Evolutionary conservation across 2,329 filamentous ascomycete species (phyloP).

Genomic region (Cladosporium sp.): DNA sequence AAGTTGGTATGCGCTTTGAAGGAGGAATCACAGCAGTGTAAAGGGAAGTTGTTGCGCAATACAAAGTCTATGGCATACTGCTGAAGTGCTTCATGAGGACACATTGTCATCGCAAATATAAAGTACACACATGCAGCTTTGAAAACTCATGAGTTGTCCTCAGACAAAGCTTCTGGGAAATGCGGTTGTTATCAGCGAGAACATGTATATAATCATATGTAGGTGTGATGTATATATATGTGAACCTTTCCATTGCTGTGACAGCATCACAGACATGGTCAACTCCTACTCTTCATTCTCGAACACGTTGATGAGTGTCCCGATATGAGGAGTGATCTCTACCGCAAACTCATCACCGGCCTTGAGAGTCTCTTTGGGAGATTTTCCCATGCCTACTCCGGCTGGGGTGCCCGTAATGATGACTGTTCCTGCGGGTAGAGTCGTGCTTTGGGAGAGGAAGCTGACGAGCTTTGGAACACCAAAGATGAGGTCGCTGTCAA

Average conservation of each 20-base stretch:
- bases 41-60: no score
- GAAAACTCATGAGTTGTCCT: no score
- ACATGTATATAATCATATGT: neutral
- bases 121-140: no score
- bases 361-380: neutral
- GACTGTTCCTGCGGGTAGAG: conserved; percentile 39
- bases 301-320: neutral
- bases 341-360: neutral
- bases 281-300: neutral
- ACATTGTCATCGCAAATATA: no score
- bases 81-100: no score
- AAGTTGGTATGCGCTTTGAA: no score
- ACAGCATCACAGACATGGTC: neutral
- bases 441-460: conserved; percentile 40
- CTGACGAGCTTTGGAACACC: conserved; percentile 31
- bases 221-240: neutral
- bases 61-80: no score
- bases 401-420: conserved; percentile 43
- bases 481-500: neutral
- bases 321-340: neutral
- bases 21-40: no score
- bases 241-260: neutral
- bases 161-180: no score
- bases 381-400: conserved; percentile 31
- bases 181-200: no score